Conservation (phyloP, 2,329 filamentous ascomycete species). For the Teratosphaeria pseudoeucalypti region DNA sequence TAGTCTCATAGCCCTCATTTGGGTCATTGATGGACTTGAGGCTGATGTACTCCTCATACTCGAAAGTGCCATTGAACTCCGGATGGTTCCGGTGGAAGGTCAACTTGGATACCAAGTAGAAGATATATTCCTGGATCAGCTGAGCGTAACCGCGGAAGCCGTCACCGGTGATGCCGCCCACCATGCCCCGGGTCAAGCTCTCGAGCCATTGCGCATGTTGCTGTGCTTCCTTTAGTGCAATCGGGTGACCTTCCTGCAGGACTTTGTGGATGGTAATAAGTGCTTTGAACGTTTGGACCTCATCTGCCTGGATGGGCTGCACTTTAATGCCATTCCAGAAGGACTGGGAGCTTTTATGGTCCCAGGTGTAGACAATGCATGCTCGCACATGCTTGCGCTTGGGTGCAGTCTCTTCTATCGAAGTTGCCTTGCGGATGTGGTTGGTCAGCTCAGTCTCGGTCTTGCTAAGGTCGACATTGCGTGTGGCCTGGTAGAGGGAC, state of each 20-base stretch:
- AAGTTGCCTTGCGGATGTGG: constrained; percentile 57
- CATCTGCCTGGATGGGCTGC: constrained; percentile 96
- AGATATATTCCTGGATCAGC: constrained; percentile 92
- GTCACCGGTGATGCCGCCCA: constrained; percentile 69
- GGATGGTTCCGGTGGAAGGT: constrained; percentile 94
- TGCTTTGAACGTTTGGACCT: constrained; percentile 98
- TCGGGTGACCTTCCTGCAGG: constrained; percentile 87
- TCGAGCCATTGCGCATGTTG: constrained; percentile 85
- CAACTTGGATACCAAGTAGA: constrained; percentile 86
- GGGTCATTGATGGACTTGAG: constrained; percentile 97
- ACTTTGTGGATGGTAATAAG: constrained; percentile 97
- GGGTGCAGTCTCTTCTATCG: constrained; percentile 51
- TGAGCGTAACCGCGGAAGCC: constrained; percentile 59
- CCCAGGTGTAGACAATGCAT: constrained; percentile 98
- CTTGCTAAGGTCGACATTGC: constrained; percentile 54
- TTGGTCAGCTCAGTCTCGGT: constrained; percentile 55
- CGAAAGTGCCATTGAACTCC: constrained; percentile 97
- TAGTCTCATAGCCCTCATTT: constrained; percentile 94
- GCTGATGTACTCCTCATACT: constrained; percentile 98
- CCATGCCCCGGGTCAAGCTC: constrained; percentile 73
- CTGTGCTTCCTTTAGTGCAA: constrained; percentile 79
- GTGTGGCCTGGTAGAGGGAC: constrained; percentile 33
- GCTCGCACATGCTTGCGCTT: constrained; percentile 93
- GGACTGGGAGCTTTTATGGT: constrained; percentile 87
- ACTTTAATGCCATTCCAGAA: constrained; percentile 99